These are phyloP conservation scores for Poa annua DNA, from an alignment of 176 grass and related monocot species.

Conservation along the genomic window DNA sequence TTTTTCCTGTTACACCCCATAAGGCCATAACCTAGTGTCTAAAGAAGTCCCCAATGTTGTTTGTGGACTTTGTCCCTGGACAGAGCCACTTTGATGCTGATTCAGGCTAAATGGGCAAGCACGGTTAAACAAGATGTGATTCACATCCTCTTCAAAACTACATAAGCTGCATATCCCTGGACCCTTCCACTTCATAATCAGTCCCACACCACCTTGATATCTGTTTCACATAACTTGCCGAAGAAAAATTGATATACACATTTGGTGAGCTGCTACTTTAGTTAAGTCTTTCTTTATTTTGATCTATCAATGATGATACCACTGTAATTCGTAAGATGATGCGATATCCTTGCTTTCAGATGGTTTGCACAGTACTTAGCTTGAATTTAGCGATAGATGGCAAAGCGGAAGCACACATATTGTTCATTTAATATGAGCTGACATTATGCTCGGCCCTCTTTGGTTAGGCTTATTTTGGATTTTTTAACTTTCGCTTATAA, in stretches of 20 bases:
- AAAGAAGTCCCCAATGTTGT: not conserved
- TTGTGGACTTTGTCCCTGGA: not conserved
- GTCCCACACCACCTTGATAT: not conserved
- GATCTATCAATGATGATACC: not conserved
- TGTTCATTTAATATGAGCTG: constrained; percentile 25
- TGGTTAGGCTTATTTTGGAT: no score
- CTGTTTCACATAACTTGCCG: not conserved
- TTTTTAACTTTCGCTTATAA: no score
- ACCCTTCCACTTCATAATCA: not conserved
- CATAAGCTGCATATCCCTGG: not conserved
- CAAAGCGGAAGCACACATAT: not conserved
- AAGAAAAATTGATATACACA: not conserved
- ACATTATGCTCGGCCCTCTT: no score
- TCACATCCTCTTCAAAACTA: not conserved
- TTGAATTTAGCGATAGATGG: constrained; percentile 14
- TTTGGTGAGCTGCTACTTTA: not conserved
- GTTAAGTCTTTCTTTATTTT: not conserved
- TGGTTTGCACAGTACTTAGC: not conserved
- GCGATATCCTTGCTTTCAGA: not conserved
- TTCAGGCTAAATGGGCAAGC: not conserved
- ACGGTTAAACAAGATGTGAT: not conserved
- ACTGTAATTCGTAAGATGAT: not conserved
- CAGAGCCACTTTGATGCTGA: not conserved
- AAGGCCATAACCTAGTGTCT: not conserved
- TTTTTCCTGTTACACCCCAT: not conserved